Evolutionary conservation across 169 alveolate genomes (phyloP).

Genomic region (Condylostoma magnum): DNA sequence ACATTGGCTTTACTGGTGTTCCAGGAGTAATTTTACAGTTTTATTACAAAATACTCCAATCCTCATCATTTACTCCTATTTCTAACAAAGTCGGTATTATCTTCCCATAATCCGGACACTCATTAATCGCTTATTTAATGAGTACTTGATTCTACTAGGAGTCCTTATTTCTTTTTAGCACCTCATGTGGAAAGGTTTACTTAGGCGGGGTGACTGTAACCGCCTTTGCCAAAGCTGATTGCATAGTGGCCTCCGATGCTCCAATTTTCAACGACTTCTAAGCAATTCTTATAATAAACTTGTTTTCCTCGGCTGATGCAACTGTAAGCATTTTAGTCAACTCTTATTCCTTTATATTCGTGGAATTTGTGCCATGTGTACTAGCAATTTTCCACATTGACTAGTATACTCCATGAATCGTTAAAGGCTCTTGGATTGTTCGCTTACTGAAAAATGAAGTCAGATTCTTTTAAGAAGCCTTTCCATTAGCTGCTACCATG

Average conservation of each 20-base stretch:
- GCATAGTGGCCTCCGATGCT: conserved; percentile 92
- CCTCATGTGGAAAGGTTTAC: conserved; percentile 1
- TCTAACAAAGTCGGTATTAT: conserved; percentile 86
- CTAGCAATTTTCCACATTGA: conserved; percentile 78
- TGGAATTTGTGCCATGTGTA: conserved; percentile 83
- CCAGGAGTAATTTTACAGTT: conserved; percentile 95
- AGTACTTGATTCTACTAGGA: conserved; percentile 36
- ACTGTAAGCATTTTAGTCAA: conserved; percentile 87
- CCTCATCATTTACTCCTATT: conserved; percentile 65
- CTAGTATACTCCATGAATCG: conserved; percentile 55
- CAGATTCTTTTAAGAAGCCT: conserved; percentile 65
- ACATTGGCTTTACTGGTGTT: conserved; percentile 98
- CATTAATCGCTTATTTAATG: conserved; percentile 47
- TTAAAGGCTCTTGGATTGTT: conserved; percentile 41
- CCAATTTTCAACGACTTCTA: conserved; percentile 96
- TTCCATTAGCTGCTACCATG: conserved; percentile 79
- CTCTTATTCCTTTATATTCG: conserved; percentile 73
- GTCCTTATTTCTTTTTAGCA: conserved; percentile 19
- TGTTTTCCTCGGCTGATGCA: conserved; percentile 91
- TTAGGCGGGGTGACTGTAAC: conserved; percentile 65
- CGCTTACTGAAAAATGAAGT: conserved; percentile 55
- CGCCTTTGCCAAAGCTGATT: conserved; percentile 86
- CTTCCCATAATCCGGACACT: conserved; percentile 90
- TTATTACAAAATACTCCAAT: conserved; percentile 66
- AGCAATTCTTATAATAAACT: conserved; percentile 93